Evolutionary conservation across 2,329 filamentous ascomycete genomes (phyloP).

Genomic region (Botryotinia globosa): DNA sequence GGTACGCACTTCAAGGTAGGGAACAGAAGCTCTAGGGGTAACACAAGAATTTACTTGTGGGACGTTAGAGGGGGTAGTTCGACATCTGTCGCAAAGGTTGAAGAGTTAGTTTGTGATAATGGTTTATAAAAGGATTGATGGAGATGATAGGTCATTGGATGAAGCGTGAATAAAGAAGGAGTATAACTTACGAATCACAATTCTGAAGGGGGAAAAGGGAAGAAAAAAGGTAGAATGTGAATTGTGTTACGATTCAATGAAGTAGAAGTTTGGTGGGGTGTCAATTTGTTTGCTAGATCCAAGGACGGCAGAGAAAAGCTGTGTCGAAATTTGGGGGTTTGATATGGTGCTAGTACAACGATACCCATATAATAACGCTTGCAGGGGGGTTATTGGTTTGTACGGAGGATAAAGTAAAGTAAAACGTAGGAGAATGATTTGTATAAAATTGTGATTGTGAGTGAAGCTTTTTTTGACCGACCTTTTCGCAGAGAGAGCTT

Average conservation of each 20-base stretch:
- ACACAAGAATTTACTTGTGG: slow-evolving; percentile 37
- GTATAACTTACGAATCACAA: slow-evolving; percentile 18
- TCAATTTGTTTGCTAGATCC: slow-evolving; percentile 10
- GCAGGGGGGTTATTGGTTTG: slow-evolving; percentile 4
- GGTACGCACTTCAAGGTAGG: slow-evolving; percentile 31
- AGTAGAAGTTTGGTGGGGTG: slow-evolving; percentile 15
- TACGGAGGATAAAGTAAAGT: neutral
- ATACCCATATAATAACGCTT: slow-evolving; percentile 8
- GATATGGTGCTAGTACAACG: slow-evolving; percentile 4
- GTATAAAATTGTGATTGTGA: neutral
- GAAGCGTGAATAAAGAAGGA: neutral
- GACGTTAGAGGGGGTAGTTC: slow-evolving; percentile 34
- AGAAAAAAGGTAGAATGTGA: slow-evolving; percentile 6
- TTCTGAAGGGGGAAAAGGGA: neutral
- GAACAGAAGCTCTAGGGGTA: slow-evolving; percentile 30
- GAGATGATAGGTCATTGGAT: neutral
- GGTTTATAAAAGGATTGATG: neutral
- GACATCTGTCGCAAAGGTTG: slow-evolving; percentile 31
- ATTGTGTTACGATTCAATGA: slow-evolving; percentile 14
- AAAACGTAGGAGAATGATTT: neutral
- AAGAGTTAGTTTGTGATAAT: slow-evolving; percentile 24
- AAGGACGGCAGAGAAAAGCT: slow-evolving; percentile 1
- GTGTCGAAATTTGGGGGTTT: slow-evolving; percentile 8
- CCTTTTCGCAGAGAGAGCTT: too few species aligned
- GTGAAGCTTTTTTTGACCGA: neutral